Conservation (phyloP, 169 alveolate species). For the Eimeria tenella region DNA sequence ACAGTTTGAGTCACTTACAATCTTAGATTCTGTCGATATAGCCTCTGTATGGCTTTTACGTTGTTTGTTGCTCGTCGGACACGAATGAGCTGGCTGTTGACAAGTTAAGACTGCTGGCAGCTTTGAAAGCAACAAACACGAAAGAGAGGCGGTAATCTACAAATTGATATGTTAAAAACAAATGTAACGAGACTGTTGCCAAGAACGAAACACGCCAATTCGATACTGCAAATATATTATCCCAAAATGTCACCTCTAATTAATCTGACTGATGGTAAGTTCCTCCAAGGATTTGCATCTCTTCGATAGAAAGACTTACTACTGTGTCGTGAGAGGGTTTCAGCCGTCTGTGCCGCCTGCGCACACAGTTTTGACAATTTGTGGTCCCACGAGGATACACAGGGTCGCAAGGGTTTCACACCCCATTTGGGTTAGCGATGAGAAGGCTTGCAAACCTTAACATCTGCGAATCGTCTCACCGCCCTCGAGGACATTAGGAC, state of each 20-base stretch:
- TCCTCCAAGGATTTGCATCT: background rate
- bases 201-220: too few relatives aligned
- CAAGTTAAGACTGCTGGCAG: background rate
- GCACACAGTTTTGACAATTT: background rate
- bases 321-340: background rate
- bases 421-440: background rate
- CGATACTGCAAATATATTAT: background rate
- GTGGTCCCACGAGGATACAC: background rate
- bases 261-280: background rate
- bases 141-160: background rate
- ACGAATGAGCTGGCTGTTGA: background rate
- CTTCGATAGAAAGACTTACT: background rate
- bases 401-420: background rate
- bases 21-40: too few relatives aligned
- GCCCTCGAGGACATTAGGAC: too few relatives aligned
- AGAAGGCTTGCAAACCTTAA: background rate
- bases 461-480: background rate
- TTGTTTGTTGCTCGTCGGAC: background rate
- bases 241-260: background rate
- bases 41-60: background rate
- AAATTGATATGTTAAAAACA: background rate
- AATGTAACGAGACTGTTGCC: background rate
- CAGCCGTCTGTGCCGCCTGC: background rate
- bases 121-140: conserved; percentile 10
- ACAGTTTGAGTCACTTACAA: too few relatives aligned